Conservation (phyloP, 768 basidiomycete species). For the Mycena capillaripes region DNA sequence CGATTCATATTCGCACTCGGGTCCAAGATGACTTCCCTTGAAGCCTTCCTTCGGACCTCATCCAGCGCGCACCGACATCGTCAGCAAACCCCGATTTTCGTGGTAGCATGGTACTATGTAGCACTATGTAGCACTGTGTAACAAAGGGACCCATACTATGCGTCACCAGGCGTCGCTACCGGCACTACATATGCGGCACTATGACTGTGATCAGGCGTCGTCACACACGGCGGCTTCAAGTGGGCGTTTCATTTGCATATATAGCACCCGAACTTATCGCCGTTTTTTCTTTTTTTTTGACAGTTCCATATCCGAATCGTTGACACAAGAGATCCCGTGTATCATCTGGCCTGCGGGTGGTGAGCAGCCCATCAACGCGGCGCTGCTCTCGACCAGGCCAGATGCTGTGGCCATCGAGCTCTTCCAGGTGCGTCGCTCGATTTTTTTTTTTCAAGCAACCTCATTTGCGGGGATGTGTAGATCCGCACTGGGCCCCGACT, state of each 20-base stretch:
- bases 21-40: background rate
- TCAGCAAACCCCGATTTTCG: too few species aligned
- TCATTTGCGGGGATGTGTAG: background rate
- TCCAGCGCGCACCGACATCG: slow-evolving; percentile 14
- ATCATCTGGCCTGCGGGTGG: slow-evolving; percentile 23
- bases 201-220: too few species aligned
- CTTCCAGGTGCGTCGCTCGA: background rate
- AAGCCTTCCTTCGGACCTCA: slow-evolving; percentile 3
- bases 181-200: too few species aligned
- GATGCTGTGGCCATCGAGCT: slow-evolving; percentile 21
- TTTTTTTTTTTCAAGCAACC: background rate
- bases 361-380: slow-evolving; percentile 26
- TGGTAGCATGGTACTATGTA: too few species aligned
- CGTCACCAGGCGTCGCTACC: too few species aligned
- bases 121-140: too few species aligned
- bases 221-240: slow-evolving; percentile 24
- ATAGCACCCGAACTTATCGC: too few species aligned
- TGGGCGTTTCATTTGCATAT: background rate
- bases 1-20: slow-evolving; percentile 22
- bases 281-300: background rate
- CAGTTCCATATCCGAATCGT: slow-evolving; percentile 22
- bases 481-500: slow-evolving; percentile 6
- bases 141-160: too few species aligned
- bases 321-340: slow-evolving; percentile 18
- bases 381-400: slow-evolving; percentile 13